A percentile compares a stretch with the other conserved stretches of the same genome.
phyloP scores from a whole-genome alignment of 75 land plant genomes.

The Pseudotsuga menziesii region DNA sequence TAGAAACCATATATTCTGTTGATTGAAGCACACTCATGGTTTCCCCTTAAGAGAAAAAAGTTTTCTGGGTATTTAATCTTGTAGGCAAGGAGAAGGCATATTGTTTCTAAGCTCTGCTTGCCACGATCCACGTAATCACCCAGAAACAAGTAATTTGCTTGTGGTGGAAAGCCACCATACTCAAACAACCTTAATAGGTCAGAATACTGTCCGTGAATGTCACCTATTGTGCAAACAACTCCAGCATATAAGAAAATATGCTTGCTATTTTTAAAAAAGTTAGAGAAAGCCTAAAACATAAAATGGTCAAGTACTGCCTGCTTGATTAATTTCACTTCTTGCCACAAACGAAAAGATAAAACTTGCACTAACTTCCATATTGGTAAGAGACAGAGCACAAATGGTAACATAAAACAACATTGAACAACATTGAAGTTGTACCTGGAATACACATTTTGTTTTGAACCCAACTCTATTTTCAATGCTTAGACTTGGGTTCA shows the following conservation, averaged over 20 bases:
- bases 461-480: no score
- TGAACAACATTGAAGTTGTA: no score
- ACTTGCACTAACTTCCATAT: no score
- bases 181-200: slow-evolving; percentile 65
- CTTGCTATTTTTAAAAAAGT: no score
- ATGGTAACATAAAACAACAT: no score
- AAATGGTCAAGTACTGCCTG: no score
- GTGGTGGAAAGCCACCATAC: slow-evolving; percentile 72
- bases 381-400: no score
- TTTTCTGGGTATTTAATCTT: slow-evolving; percentile 49
- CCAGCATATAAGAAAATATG: neutral
- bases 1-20: slow-evolving; percentile 49
- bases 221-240: slow-evolving; percentile 32
- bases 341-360: no score
- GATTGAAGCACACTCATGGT: slow-evolving; percentile 54
- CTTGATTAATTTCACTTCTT: no score
- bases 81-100: slow-evolving; percentile 43
- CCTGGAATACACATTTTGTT: no score
- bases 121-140: slow-evolving; percentile 75
- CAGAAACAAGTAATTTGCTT: slow-evolving; percentile 68
- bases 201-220: slow-evolving; percentile 71
- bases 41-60: slow-evolving; percentile 45
- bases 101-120: slow-evolving; percentile 64
- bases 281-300: no score
- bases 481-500: no score